Evolutionary conservation across 2,329 filamentous ascomycete species (phyloP).

Genomic region (Akanthomyces lecanii): DNA sequence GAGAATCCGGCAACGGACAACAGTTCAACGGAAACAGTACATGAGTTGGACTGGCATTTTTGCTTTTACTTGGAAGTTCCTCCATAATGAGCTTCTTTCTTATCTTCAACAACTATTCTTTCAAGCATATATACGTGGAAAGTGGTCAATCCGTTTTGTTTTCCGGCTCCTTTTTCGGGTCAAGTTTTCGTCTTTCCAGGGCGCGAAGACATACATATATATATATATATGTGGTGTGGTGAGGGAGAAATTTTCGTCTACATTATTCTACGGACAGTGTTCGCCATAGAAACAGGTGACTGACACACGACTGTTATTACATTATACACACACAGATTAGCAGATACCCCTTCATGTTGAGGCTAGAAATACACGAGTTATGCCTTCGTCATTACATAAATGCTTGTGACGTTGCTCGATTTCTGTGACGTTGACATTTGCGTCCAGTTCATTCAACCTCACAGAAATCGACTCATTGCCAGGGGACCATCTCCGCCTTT

Average conservation of each 20-base stretch:
- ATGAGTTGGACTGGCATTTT: neutral
- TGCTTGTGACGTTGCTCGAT: too few species aligned
- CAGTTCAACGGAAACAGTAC: neutral
- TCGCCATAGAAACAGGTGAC: neutral
- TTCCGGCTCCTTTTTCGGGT: neutral
- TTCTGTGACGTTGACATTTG: too few species aligned
- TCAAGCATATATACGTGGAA: too few species aligned
- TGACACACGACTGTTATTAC: neutral
- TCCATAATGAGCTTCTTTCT: too few species aligned
- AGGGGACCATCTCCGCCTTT: too few species aligned
- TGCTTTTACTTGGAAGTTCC: neutral
- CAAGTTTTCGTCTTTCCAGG: neutral
- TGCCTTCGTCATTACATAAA: neutral
- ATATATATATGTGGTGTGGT: too few species aligned
- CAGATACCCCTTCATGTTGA: neutral
- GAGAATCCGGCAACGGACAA: too few species aligned
- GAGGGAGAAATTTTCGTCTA: neutral
- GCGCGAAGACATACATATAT: too few species aligned
- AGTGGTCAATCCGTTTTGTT: neutral
- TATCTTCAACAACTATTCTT: too few species aligned
- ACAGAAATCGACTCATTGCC: too few species aligned
- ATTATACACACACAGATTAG: neutral
- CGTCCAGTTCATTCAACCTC: too few species aligned
- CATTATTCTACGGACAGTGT: neutral
- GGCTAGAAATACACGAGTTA: neutral